Evolutionary conservation across 371 early-diverging fungal species (phyloP), one percentile per base, ranked within the genome.

Genomic region (Thermomucor indicae-seudaticae): DNA sequence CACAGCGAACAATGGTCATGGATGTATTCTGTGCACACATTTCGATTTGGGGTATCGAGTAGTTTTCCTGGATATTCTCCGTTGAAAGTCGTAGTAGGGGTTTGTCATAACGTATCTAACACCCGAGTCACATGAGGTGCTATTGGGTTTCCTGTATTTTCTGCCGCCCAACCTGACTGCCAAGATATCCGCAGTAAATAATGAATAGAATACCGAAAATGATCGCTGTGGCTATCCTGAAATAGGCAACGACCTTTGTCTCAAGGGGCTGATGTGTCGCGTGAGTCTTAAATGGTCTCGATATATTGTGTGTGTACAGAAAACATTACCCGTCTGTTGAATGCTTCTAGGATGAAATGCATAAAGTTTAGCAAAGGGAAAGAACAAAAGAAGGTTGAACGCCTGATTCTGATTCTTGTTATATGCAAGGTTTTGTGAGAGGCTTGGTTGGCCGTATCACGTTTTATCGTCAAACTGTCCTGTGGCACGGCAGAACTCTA

Each of bases 331-430:
- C 62, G 48, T 56, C 64, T 43, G 41, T 70, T 61, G 25, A 56
- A 70, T 20, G 70, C 67, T 62, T 70, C 70, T n/a, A 50, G 46
- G 34, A 70, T 49, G 40, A 70, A 70, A 67, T 70, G 63, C 70
- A 70, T 68, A 45, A 30, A 47, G 12, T 45, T 30, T 23, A 32
- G 48, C 2, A n/a, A 29, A 37, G 47, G 6, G 25, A 28, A 32
- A 46, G 14, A 47, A 46, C 42, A 19, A n/a, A 37, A 17, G 39
- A 56, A 56, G 20, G n/a, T n/a, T n/a, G n/a, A n/a, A n/a, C n/a
- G n/a, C n/a, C n/a, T n/a, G n/a, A n/a, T n/a, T n/a, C n/a, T n/a
- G n/a, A n/a, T n/a, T n/a, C n/a, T n/a, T n/a, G n/a, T n/a, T n/a
- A n/a, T n/a, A n/a, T n/a, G n/a, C n/a, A n/a, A n/a, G n/a, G n/a